Base-by-base conservation (phyloP, 768 basidiomycete species). In the Hygrocybe coccinea region DNA sequence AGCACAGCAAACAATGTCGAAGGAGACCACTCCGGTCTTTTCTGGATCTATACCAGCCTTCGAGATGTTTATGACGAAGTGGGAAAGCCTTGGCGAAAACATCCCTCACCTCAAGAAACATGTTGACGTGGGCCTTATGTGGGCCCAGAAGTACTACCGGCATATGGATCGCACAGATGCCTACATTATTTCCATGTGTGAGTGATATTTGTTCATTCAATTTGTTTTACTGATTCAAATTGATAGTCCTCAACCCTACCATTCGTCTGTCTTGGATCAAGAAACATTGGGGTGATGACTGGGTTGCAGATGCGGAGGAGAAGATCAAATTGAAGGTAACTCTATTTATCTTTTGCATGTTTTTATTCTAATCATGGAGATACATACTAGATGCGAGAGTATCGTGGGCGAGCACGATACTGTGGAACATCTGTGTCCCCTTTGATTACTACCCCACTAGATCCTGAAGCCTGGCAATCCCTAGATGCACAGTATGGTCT, bases 1-100 rank as follows among this genome's bases (percentile, higher is more conserved):
- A 33, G 57, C 59, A 9, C 59, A 62, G 53, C 59, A 60, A 11
- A 35, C 53, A 9, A 59, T 62, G 59, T 55, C 63, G 33, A 19
- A 49, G 5, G 59, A 62, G 47, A 57, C 47, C n/a, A 62, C 52
- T 17, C 63, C 63, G 9, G 46, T 64, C 22, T 56, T 64, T 9
- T 47, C 63, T 14, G 53, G 57, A 34, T 59, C 56, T 17, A 58
- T 64, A 37, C 63, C 61, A 14, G 50, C 60, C 12, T 60, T 64
- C 35, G 62, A 64, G 47, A 41, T 56, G 34, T 62, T 64, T 22
- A 61, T 64, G 52, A 35, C 48, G 1, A 24, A 33, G 8, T 62
- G 61, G 61, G 58, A 60, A 24, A 41, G 5, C 24, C 52, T 60
- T 24, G 46, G 33, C 46, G 14, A 29, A 14, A 50, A 19, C 9